A percentile compares a stretch with the other conserved stretches of the same genome.
These are phyloP conservation scores for Stemphylium beticola DNA, from an alignment of 2,329 filamentous ascomycete genomes.

Conservation along the genomic window DNA sequence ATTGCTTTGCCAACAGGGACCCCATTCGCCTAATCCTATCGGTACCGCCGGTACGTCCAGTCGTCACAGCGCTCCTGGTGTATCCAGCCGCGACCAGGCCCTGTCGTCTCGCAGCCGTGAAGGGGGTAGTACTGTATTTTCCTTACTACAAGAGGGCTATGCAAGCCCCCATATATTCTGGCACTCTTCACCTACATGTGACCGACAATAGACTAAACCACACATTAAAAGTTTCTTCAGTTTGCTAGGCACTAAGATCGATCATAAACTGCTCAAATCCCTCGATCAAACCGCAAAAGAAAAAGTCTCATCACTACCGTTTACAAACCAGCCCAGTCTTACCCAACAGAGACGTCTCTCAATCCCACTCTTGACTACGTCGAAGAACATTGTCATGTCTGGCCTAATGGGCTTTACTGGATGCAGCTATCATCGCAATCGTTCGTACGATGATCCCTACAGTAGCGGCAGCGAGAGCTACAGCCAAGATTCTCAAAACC, in stretches of 20 bases:
- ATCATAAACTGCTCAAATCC: too few species aligned
- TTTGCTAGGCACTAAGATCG: too few species aligned
- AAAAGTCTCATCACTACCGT: too few species aligned
- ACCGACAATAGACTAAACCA: too few species aligned
- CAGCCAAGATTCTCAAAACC: neutral
- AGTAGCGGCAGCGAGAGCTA: neutral
- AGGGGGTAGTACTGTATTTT: neutral
- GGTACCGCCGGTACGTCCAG: neutral
- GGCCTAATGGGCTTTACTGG: neutral
- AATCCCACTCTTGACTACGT: neutral
- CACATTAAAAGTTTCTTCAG: too few species aligned
- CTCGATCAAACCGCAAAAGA: too few species aligned
- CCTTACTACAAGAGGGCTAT: neutral
- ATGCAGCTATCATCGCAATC: neutral
- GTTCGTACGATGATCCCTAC: neutral
- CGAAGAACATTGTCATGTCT: neutral
- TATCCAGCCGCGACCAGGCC: neutral
- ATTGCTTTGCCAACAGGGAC: neutral
- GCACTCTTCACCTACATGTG: too few species aligned
- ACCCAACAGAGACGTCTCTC: too few species aligned
- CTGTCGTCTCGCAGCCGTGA: neutral
- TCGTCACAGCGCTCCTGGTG: neutral
- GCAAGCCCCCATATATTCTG: too few species aligned
- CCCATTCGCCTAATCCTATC: neutral
- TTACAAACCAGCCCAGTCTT: too few species aligned